Evolutionary conservation across 164 flowering plant genomes (phyloP), one percentile per base, ranked within the genome.

Genomic region (Vitis riparia): DNA sequence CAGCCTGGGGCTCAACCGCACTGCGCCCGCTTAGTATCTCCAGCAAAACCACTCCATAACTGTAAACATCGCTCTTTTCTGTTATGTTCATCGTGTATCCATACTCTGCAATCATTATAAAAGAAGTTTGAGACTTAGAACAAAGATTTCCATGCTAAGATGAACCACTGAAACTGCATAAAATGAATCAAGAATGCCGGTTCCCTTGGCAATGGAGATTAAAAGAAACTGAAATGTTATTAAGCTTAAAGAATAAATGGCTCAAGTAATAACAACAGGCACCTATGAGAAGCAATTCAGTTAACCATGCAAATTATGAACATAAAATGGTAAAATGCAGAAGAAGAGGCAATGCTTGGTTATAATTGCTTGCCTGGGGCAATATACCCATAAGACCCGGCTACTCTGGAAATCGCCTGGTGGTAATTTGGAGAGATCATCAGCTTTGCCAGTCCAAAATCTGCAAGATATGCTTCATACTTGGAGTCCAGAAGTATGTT

Each of bases 1-100:
- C 90, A 8, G 84, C 69, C 27, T 81, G 87, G 1, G 90, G 67
- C 72, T 91, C 89, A 6, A 94, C 84, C 0, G 97, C 95, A 48
- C 89, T 88, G 9, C 97, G 87, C 16, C 99, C 98, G 27, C 90
- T 92, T 55, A 94, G 81, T 15, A 94, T 87, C 80, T 94, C 95
- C 30, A 94, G 78, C 67, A 94, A 60, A 7, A 94, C 99, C 53
- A 96, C 97, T 10, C 99, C 99, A 68, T 87, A 96, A 67, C 98
- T 96, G 80, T 93, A 96, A 19, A 96, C 99, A 68, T 96, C 99
- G 37, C 98, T 93, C 89, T 93, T 96, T 78, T 93, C 97, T 19
- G 99, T 92, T 74, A 96, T 96, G 81, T 93, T 93, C 92, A 87
- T 88, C 1, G 91, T 91, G 84, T 93, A 96, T 9, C 99, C 98